phyloP scores from a whole-genome alignment of 2,329 filamentous ascomycete species.

The Dactylella cylindrospora region DNA sequence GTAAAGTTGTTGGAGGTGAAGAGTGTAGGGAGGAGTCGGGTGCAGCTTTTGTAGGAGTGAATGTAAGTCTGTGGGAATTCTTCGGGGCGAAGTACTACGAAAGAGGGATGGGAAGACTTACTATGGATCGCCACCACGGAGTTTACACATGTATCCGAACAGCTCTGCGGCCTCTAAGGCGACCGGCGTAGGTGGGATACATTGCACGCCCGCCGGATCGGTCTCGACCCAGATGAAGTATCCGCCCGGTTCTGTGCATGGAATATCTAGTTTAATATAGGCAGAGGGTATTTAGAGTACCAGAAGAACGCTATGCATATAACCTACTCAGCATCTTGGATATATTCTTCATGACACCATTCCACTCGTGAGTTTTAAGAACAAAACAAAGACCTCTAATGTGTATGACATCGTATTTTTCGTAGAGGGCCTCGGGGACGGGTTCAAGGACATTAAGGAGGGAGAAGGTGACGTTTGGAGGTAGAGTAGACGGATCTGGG shows the following conservation, averaged over 20 bases:
- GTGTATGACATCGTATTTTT: conserved; percentile 30
- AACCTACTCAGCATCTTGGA: conserved; percentile 21
- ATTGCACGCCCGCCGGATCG: conserved; percentile 12
- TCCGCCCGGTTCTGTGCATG: conserved; percentile 23
- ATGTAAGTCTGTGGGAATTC: too few species aligned
- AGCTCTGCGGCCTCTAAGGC: conserved; percentile 1
- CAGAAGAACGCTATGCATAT: neutral
- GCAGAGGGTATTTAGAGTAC: neutral
- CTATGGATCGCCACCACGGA: conserved; percentile 28
- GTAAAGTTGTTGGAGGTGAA: conserved; percentile 8
- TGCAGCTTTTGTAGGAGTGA: conserved; percentile 2
- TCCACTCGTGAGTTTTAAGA: conserved; percentile 16
- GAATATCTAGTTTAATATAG: neutral
- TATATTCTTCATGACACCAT: conserved; percentile 21
- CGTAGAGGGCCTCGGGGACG: conserved; percentile 7
- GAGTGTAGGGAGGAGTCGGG: conserved; percentile 5
- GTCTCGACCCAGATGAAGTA: conserved; percentile 32
- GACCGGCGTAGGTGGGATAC: conserved; percentile 14
- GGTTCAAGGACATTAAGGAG: conserved; percentile 13
- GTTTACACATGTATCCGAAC: conserved; percentile 21
- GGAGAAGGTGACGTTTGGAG: conserved; percentile 20
- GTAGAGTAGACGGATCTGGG: conserved; percentile 18
- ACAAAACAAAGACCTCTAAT: conserved; percentile 21
- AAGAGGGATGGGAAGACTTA: conserved; percentile 5
- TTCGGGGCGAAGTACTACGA: neutral